These are phyloP conservation scores for Trichoderma sp. DNA, from an alignment of 2,329 filamentous ascomycete species.

Conservation along the genomic window DNA sequence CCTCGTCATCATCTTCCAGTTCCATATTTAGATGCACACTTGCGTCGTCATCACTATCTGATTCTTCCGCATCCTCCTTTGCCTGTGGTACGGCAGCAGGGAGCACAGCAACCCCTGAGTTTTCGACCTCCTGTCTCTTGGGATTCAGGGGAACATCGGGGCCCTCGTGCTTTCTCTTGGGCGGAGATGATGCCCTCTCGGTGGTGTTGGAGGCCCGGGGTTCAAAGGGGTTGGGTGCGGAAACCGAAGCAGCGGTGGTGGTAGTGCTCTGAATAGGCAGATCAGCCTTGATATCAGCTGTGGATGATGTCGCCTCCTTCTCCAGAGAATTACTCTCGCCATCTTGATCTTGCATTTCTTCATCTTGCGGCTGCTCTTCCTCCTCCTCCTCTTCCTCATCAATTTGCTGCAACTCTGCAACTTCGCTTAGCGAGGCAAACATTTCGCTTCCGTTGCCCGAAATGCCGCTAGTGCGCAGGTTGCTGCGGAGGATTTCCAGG, in stretches of 20 bases:
- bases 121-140: constrained; percentile 47
- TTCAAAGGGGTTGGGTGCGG: constrained; percentile 40
- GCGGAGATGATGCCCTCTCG: constrained; percentile 34
- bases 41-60: constrained; percentile 50
- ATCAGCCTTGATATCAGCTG: constrained; percentile 30
- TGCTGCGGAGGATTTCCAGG: constrained; percentile 70
- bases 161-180: constrained; percentile 46
- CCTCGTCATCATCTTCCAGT: constrained; percentile 51
- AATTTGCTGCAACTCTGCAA: constrained; percentile 42
- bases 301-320: constrained; percentile 26
- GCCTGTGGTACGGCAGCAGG: constrained; percentile 23
- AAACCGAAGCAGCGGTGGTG: constrained; percentile 41
- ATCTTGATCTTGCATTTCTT: constrained; percentile 27
- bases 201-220: constrained; percentile 28
- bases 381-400: constrained; percentile 44
- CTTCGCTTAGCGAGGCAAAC: constrained; percentile 37
- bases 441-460: constrained; percentile 32
- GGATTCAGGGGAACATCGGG: constrained; percentile 36
- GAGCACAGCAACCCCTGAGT: constrained; percentile 25
- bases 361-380: constrained; percentile 33
- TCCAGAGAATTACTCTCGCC: background rate
- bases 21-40: constrained; percentile 63
- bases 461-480: constrained; percentile 49
- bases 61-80: constrained; percentile 32
- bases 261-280: constrained; percentile 40